A percentile compares a stretch with the other conserved stretches of the same genome.
These are phyloP conservation scores for Amanita inopinata DNA, from an alignment of 768 basidiomycete genomes.

Conservation along the genomic window DNA sequence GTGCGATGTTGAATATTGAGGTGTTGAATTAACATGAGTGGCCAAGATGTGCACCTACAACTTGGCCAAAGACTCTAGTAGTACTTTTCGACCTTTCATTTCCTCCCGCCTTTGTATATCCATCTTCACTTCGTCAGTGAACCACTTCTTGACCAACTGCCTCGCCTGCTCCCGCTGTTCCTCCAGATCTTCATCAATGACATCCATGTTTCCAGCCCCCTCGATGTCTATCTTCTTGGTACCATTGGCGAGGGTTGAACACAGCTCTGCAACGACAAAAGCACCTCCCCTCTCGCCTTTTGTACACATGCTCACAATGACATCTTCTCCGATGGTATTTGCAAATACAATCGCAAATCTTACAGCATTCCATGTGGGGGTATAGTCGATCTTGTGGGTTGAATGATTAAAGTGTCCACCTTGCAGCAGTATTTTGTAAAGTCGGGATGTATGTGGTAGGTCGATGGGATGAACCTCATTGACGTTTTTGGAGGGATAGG, in stretches of 20 bases:
- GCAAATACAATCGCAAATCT: conserved; percentile 55
- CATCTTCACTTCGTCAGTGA: conserved; percentile 35
- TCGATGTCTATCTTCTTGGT: conserved; percentile 6
- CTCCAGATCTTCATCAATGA: conserved; percentile 13
- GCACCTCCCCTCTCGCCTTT: conserved; percentile 50
- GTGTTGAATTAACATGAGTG: background rate
- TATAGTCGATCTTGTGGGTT: conserved; percentile 41
- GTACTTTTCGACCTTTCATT: conserved; percentile 62
- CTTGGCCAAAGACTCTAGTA: conserved; percentile 44
- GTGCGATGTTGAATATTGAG: background rate
- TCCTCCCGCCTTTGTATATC: conserved; percentile 38
- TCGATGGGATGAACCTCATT: conserved; percentile 59
- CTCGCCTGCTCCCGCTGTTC: conserved; percentile 31
- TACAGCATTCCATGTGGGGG: conserved; percentile 41
- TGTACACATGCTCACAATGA: conserved; percentile 44
- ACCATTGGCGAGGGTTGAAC: conserved; percentile 39
- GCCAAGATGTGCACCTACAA: background rate
- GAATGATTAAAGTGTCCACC: conserved; percentile 80
- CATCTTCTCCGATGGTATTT: conserved; percentile 39
- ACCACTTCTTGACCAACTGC: conserved; percentile 44
- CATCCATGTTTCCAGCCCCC: background rate
- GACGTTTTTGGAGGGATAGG: conserved; percentile 2
- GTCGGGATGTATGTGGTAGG: conserved; percentile 68
- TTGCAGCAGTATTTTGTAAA: conserved; percentile 86
- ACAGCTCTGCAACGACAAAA: conserved; percentile 68